Evolutionary conservation across 768 basidiomycete species (phyloP), one percentile per base, ranked within the genome.

Genomic region (Suillus hirtellus): DNA sequence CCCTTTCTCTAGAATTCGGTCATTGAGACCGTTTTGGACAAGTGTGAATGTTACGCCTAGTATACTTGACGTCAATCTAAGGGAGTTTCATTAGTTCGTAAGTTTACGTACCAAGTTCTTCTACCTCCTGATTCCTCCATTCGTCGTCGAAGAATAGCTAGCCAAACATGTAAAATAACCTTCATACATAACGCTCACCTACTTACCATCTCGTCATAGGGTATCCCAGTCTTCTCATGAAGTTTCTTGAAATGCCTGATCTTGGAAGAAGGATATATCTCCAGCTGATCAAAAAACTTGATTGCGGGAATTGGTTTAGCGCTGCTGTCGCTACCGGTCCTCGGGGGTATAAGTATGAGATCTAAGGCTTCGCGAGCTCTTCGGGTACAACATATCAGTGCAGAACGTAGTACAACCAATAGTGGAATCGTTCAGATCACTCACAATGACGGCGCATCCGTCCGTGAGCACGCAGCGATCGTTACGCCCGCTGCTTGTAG

Each of bases 201-300:
- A 54, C 79, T 24, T 52, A 89, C 90, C 92, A 95, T 95, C 65
- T 93, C 87, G 9, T 83, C 82, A 69, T 92, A 94, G 0, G 90
- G 85, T 58, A 95, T 85, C 2, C 87, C 88, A 0, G 92, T 94
- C 68, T 85, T 82, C 55, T 84, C 77, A 70, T 93, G 89, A 27
- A 95, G 70, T 53, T 83, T 81, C 71, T 84, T 86, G 78, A 96
- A 96, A 70, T 95, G 93, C 4, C 82, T 81, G 19, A 93, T 77
- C 77, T 96, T 95, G 27, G 92, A 92, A 17, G 90, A 87, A 31
- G 89, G 89, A 70, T 89, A 92, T 73, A 93, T 90, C 69, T 92
- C 89, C 52, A 85, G 66, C 63, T 91, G 83, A 69, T 89, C 84
- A 69, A 92, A 90, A 66, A 86, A 88, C 38, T 81, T 73, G 60